Conservation (phyloP, 1,284 basidiomycete species). For the Ceratobasidium sp. region DNA sequence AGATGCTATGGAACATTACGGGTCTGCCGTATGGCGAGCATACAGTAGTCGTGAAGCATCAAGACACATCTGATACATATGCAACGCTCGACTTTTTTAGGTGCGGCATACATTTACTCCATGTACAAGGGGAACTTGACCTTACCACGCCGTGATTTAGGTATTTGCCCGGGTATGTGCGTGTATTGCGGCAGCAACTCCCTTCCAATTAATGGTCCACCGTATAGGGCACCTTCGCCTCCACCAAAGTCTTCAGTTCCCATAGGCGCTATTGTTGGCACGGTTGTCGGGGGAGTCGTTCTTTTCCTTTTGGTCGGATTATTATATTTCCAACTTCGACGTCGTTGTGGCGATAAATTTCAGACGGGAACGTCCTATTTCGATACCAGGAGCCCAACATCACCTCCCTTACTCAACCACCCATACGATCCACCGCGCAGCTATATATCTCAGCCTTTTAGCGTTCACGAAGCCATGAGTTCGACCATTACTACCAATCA, state of each 20-base stretch:
- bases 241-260: neutral
- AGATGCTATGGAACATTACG: slow-evolving; percentile 11
- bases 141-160: neutral
- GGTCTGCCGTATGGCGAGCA: slow-evolving; percentile 15
- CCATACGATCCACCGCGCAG: neutral
- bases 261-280: slow-evolving; percentile 10
- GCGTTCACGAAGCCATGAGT: neutral
- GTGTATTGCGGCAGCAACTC: neutral
- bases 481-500: neutral
- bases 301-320: neutral
- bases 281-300: neutral
- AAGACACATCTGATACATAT: neutral
- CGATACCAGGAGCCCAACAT: neutral
- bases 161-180: slow-evolving; percentile 15
- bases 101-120: neutral
- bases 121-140: neutral
- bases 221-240: neutral
- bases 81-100: slow-evolving; percentile 29
- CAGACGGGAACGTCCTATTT: neutral
- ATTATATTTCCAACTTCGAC: neutral
- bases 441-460: slow-evolving; percentile 2
- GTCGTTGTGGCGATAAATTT: neutral
- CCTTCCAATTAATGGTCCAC: neutral
- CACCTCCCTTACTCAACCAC: neutral
- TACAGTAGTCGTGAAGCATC: neutral